Base-by-base conservation (phyloP, 495 filamentous ascomycete genomes). In the Astrothelium macrocarpum region DNA sequence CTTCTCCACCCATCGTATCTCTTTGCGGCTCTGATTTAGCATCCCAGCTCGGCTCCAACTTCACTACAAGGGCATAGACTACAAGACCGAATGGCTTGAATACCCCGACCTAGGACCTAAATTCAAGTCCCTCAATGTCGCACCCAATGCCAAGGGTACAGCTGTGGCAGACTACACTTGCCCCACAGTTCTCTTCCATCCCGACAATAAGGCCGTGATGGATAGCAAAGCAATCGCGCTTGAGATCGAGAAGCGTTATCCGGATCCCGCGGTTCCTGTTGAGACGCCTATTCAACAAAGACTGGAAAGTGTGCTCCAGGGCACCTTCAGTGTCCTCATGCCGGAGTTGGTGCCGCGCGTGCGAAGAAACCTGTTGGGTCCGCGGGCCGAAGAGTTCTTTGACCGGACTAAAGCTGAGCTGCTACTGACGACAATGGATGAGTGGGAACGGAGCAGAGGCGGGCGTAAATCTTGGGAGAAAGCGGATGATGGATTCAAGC, bases 31-130 rank as follows among this genome's bases (percentile, higher is more conserved):
- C 65, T 60, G 43, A 49, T 29, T 9, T 59, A 53, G 23, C 0
- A 20, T 9, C 18, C 14, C 59, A 86, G 84, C 81, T 53, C 83
- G 85, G 2, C 65, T 87, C 16, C 46, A 73, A 4, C 74, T 89
- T 42, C 86, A 87, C 73, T 84, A 78, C 75, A 87, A 89, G 69
- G 73, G 74, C 7, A 70, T 87, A n/a, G 75, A 80, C 59, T 87
- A 86, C 73, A 75, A 77, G 63, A 89, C 85, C 3, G 76, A 84
- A 79, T 88, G 83, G 84, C 71, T 83, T 62, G 82, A 87, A 67
- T 87, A 87, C 69, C 85, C 84, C 3, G 80, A 86, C 56, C 75
- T 89, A 64, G 76, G 70, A 9, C 73, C 79, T 1, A 76, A 61
- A 28, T 70, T 84, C 53, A 72, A 78, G 62, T 73, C 76, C 25